Percentiles rank a stretch among this genome's conserved stretches.
Conservation (phyloP, 2,329 filamentous ascomycete species). For the Ploettnerulaceae sp. region DNA sequence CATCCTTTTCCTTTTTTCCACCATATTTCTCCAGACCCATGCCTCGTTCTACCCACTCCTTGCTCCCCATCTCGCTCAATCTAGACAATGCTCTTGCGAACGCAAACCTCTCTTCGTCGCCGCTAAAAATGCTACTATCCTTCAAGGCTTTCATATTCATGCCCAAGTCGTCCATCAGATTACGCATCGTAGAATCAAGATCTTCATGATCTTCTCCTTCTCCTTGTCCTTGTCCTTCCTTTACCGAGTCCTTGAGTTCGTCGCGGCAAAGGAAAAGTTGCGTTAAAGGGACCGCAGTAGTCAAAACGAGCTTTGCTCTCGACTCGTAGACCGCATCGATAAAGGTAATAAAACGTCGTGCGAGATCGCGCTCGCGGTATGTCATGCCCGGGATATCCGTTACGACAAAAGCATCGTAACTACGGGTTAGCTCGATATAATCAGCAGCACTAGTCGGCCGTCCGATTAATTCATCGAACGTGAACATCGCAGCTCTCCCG, state of each 20-base stretch:
- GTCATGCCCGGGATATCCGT: slow-evolving; percentile 93
- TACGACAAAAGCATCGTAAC: slow-evolving; percentile 88
- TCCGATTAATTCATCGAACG: slow-evolving; percentile 87
- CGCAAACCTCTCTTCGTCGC: slow-evolving; percentile 94
- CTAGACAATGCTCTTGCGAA: slow-evolving; percentile 85
- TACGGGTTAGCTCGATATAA: slow-evolving; percentile 85
- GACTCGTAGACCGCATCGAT: slow-evolving; percentile 93
- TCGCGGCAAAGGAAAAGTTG: slow-evolving; percentile 78
- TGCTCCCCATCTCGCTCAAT: slow-evolving; percentile 86
- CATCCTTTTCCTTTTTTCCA: slow-evolving; percentile 41
- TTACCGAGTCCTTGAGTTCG: slow-evolving; percentile 59
- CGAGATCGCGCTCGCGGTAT: slow-evolving; percentile 76
- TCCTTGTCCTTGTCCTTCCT: slow-evolving; percentile 42
- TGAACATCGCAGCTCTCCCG: slow-evolving; percentile 84
- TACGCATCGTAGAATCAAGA: slow-evolving; percentile 66
- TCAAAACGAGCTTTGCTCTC: slow-evolving; percentile 91
- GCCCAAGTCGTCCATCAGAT: slow-evolving; percentile 82
- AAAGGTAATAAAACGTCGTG: slow-evolving; percentile 92
- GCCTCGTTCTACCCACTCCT: slow-evolving; percentile 88
- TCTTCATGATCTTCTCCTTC: slow-evolving; percentile 33
- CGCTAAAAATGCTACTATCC: slow-evolving; percentile 79
- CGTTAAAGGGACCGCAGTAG: slow-evolving; percentile 76
- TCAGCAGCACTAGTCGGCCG: slow-evolving; percentile 87
- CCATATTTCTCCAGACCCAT: slow-evolving; percentile 42
- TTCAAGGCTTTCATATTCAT: slow-evolving; percentile 82